Evolutionary conservation across 306 rosid species (phyloP), one percentile per base, ranked within the genome.

Genomic region (Prunus mume): DNA sequence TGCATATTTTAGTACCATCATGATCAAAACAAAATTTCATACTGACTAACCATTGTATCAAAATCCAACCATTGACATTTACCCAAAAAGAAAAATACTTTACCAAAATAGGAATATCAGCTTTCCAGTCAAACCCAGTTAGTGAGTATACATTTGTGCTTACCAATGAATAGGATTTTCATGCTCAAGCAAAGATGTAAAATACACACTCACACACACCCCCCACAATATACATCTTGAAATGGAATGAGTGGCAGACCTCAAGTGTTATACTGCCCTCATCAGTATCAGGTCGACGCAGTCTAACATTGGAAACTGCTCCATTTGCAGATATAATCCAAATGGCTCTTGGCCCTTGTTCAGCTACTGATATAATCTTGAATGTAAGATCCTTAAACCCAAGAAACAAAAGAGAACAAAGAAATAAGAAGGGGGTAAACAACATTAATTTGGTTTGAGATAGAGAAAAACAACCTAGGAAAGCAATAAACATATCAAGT

Each of bases 311-410:
- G 14, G 94, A 87, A 79, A 93, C 83, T 22, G 80, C 83, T 24
- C 98, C 98, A 56, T 57, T 88, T 8, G 96, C 97, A 54, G 98
- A 91, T 57, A 93, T 83, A 75, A 91, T 80, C 69, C 96, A 90
- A 77, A 90, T 85, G 65, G 91, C 96, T 54, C 97, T 90, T n/a
- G 94, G 97, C 22, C 94, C 91, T 90, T 86, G 91, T 74, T 90
- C 96, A 49, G 94, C 83, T 70, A 90, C 85, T 25, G 91, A 83
- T 74, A 91, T 85, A 54, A 93, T 87, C 86, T 87, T 91, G 90
- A 82, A 83, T 8, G 93, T 83, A 13, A 93, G 84, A 60, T 93
- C 96, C 98, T 93, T 83, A 76, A 74, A 78, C 78, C 77, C 75
- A 79, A 69, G 68, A 43, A 49, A 65, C 47, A 58, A 30, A 49